phyloP scores from a whole-genome alignment of 768 basidiomycete genomes.

The Phanerochaete carnosa region DNA sequence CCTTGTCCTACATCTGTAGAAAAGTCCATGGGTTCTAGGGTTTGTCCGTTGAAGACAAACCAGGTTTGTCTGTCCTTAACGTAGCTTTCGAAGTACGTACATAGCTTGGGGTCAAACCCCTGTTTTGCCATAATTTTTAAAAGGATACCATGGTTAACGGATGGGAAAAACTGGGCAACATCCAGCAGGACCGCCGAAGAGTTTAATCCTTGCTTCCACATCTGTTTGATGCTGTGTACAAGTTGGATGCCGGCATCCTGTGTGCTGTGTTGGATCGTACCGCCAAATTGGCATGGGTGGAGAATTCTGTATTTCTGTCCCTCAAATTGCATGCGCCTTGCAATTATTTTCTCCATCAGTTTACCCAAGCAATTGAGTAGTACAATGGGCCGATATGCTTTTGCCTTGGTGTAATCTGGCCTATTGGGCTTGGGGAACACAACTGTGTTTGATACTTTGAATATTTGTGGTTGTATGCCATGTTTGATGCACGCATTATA shows the following conservation, averaged over 20 bases:
- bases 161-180: no score
- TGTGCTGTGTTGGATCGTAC: constrained; percentile 14
- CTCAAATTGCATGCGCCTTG: constrained; percentile 16
- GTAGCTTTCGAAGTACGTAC: constrained; percentile 10
- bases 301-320: constrained; percentile 9
- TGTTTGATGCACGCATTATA: constrained; percentile 13
- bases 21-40: background rate
- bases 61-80: background rate
- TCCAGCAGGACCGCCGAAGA: constrained; percentile 11
- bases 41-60: constrained; percentile 5
- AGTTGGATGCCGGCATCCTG: constrained; percentile 16
- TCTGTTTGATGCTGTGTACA: constrained; percentile 8
- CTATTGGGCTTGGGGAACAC: constrained; percentile 21
- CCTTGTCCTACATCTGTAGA: constrained; percentile 15
- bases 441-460: constrained; percentile 13
- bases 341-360: constrained; percentile 19
- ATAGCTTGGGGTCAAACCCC: constrained; percentile 7
- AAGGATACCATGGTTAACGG: background rate
- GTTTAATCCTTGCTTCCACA: constrained; percentile 3
- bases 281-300: constrained; percentile 16
- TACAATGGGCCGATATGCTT: constrained; percentile 23
- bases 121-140: background rate
- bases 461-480: constrained; percentile 11
- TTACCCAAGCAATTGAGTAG: constrained; percentile 22
- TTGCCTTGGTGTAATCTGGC: constrained; percentile 15